Evolutionary conservation across 2,329 filamentous ascomycete species (phyloP).

Genomic region (Nigrospora oryzae): DNA sequence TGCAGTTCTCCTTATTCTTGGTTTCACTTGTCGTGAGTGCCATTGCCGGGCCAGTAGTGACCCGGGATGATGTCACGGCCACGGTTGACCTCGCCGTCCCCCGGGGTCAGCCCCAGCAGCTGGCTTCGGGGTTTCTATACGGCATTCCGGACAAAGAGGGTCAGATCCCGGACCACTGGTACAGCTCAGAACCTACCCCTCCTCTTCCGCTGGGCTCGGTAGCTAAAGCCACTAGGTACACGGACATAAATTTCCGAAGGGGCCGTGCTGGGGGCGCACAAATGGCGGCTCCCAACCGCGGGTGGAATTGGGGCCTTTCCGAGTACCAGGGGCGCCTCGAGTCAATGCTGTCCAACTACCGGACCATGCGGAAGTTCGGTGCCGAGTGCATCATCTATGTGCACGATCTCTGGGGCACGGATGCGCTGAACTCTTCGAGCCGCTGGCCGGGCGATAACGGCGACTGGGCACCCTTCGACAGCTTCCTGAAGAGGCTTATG

Average conservation of each 20-base stretch:
- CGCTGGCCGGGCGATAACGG: slow-evolving; percentile 28
- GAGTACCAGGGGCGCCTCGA: slow-evolving; percentile 7
- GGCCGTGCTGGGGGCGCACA: slow-evolving; percentile 12
- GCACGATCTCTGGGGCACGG: slow-evolving; percentile 13
- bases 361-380: background rate
- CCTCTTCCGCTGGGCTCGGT: too few relatives aligned
- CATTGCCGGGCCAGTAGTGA: background rate
- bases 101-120: slow-evolving; percentile 9
- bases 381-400: slow-evolving; percentile 3
- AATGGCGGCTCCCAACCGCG: slow-evolving; percentile 5
- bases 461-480: slow-evolving; percentile 25
- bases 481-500: slow-evolving; percentile 19
- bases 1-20: background rate
- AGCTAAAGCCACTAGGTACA: slow-evolving; percentile 1
- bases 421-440: slow-evolving; percentile 16
- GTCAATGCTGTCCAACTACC: slow-evolving; percentile 2
- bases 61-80: slow-evolving; percentile 6
- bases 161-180: slow-evolving; percentile 11
- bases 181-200: background rate
- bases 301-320: slow-evolving; percentile 8
- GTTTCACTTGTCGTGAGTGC: background rate
- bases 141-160: slow-evolving; percentile 10
- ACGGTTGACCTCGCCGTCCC: slow-evolving; percentile 9
- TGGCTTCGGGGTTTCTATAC: slow-evolving; percentile 14
- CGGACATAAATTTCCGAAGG: slow-evolving; percentile 13